These are phyloP conservation scores for Gastrolobium villosum DNA, from an alignment of 306 rosid species.

Conservation along the genomic window DNA sequence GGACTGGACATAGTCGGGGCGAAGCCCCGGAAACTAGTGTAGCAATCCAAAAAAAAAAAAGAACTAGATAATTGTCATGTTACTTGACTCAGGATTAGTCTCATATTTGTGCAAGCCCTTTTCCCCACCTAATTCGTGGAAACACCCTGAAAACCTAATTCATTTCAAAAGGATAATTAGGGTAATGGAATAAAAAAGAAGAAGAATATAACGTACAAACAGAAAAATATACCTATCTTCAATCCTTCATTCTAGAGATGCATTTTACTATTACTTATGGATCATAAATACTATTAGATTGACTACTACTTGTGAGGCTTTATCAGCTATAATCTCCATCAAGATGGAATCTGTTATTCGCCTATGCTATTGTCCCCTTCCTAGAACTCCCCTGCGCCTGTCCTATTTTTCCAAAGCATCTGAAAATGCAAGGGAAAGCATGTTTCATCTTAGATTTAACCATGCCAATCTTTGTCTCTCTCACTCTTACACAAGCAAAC, in stretches of 20 bases:
- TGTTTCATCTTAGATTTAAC: slow-evolving; percentile 37
- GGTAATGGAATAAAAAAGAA: no score
- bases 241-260: background rate
- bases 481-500: slow-evolving; percentile 7
- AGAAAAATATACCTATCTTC: slow-evolving; percentile 45
- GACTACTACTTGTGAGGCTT: background rate
- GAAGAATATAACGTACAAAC: background rate
- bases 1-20: no score
- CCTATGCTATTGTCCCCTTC: slow-evolving; percentile 17
- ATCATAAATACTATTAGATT: slow-evolving; percentile 9
- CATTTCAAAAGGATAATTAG: no score
- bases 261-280: background rate
- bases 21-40: no score
- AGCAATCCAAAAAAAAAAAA: no score
- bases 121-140: no score
- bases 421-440: slow-evolving; percentile 3
- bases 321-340: background rate
- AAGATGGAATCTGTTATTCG: slow-evolving; percentile 48
- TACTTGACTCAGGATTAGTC: no score
- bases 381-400: background rate
- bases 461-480: slow-evolving; percentile 30
- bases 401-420: background rate
- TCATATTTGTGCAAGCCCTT: no score
- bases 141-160: no score
- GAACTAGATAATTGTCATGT: no score